These are phyloP conservation scores for Phytopythium litorale DNA, from an alignment of 352 stramenopile genomes.

Conservation along the genomic window DNA sequence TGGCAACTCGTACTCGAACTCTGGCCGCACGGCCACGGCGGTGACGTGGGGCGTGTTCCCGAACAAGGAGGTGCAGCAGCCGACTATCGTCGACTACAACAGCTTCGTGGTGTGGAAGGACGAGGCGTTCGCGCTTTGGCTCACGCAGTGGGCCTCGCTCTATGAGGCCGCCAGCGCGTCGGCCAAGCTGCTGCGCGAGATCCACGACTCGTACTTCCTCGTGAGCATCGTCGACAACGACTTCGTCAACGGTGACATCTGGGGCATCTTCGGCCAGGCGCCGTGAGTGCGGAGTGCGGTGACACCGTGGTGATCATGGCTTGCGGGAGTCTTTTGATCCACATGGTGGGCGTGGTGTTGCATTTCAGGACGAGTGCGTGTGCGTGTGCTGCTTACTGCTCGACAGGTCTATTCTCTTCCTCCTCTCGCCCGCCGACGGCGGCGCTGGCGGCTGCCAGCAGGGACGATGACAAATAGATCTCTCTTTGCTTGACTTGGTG, in stretches of 20 bases:
- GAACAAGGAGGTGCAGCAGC: constrained; percentile 95
- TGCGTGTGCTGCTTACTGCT: neutral
- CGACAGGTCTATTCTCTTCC: constrained; percentile 5
- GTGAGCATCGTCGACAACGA: constrained; percentile 99
- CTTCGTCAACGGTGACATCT: constrained; percentile 89
- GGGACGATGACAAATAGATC: constrained; percentile 8
- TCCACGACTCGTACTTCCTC: constrained; percentile 97
- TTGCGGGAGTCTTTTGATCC: neutral
- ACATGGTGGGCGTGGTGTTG: neutral
- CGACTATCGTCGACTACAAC: constrained; percentile 97
- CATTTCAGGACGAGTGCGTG: neutral
- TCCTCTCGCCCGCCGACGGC: neutral
- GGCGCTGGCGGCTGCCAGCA: neutral
- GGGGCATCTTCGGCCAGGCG: constrained; percentile 55
- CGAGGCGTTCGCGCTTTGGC: constrained; percentile 97
- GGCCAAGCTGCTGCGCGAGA: constrained; percentile 91
- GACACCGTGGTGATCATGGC: too few relatives aligned
- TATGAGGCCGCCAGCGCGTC: constrained; percentile 92
- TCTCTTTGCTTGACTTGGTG: neutral
- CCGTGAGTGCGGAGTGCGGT: neutral
- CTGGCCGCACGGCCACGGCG: constrained; percentile 89
- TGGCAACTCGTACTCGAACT: constrained; percentile 91
- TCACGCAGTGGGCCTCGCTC: constrained; percentile 94
- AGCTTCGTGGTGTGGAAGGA: constrained; percentile 96
- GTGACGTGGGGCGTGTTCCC: constrained; percentile 99